phyloP scores from a whole-genome alignment of 2,329 filamentous ascomycete species.

The Esteya vermicola region DNA sequence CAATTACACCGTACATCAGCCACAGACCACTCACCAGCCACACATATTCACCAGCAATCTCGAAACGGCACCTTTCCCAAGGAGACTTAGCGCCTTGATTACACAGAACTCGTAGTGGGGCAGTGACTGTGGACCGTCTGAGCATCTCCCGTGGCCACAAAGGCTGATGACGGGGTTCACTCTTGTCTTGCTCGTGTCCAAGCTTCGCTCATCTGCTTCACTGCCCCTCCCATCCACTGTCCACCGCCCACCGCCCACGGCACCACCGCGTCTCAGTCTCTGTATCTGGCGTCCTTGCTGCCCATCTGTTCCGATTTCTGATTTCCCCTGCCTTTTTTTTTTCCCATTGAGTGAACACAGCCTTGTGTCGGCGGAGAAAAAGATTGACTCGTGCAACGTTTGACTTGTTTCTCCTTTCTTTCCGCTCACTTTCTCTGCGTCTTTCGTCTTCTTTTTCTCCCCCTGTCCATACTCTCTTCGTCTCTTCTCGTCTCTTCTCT shows the following conservation, averaged over 20 bases:
- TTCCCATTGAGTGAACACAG: no score
- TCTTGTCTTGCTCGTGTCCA: not conserved
- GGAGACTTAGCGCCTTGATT: not conserved
- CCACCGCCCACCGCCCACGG: no score
- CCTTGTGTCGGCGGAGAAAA: no score
- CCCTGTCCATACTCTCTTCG: not conserved
- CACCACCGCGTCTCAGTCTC: no score
- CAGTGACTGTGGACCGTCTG: no score
- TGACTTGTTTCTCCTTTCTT: not conserved
- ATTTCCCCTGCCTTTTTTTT: not conserved
- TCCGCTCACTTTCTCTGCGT: not conserved
- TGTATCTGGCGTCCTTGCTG: no score
- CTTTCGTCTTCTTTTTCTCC: not conserved
- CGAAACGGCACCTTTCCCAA: not conserved
- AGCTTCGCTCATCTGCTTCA: not conserved
- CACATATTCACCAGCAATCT: not conserved
- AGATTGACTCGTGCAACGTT: not conserved
- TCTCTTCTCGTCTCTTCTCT: not conserved
- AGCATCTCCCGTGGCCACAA: constrained; percentile 1
- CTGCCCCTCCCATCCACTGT: no score
- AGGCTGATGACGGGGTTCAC: not conserved
- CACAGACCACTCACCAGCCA: not conserved
- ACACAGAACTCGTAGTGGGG: not conserved
- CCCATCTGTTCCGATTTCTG: no score
- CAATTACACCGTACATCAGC: not conserved